Base-by-base conservation (phyloP, 2,329 filamentous ascomycete species). In the Cladosporium sp. region DNA sequence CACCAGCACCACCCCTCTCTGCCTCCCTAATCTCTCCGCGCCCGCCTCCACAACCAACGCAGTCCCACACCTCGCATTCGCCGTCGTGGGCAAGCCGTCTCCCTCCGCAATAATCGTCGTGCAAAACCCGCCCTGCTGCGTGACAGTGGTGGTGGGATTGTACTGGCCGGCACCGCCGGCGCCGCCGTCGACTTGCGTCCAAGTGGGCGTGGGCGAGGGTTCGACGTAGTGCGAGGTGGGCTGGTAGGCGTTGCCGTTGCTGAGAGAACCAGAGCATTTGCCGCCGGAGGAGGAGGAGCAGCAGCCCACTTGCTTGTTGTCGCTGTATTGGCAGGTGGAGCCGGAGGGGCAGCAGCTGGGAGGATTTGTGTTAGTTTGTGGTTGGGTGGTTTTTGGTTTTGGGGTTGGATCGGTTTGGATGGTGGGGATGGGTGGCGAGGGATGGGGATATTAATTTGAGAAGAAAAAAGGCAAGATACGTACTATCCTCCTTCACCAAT, bases 401-500 rank as follows among this genome's bases (percentile, higher is more conserved):
- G 1, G n/a, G 19, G 2, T 19, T 13, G n/a, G 20, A n/a, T n/a
- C n/a, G n/a, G n/a, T n/a, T n/a, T n/a, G n/a, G n/a, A n/a, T n/a
- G n/a, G n/a, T n/a, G n/a, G n/a, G n/a, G n/a, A n/a, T n/a, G 19
- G 41, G 11, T 6, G n/a, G 39, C 30, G 32, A 22, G 34, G 27
- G n/a, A n/a, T n/a, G n/a, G n/a, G n/a, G n/a, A n/a, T n/a, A n/a
- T n/a, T n/a, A n/a, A n/a, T n/a, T n/a, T 37, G 32, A 39, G 20
- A n/a, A 24, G 8, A 47, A 30, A 15, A 36, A n/a, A n/a, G n/a
- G n/a, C n/a, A n/a, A n/a, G 18, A 4, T 48, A 57, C 69, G 55
- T 57, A 75, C 73, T 70, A 76, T 47, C 69, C 68, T 6, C 70
- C 64, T 38, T 70, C 64, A 29, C 66, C 60, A 42, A 75, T 71